Base-by-base conservation (phyloP, 306 rosid species). In the Rosa chinensis region DNA sequence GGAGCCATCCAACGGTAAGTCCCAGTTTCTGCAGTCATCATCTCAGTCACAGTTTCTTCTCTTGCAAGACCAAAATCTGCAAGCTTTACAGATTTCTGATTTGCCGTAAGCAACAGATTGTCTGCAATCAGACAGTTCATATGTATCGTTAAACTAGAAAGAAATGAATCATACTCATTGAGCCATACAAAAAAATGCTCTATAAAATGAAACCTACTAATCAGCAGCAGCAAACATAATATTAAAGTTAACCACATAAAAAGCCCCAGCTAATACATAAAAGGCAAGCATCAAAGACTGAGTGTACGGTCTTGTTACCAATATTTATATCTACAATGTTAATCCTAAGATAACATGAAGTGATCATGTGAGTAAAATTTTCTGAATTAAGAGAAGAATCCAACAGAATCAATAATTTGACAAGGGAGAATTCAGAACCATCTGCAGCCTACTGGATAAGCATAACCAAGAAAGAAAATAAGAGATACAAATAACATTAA, bases 1-100 rank as follows among this genome's bases (percentile, higher is more conserved):
- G 98, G 98, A 78, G 98, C 98, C 98, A 93, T 93, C 98, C 98
- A 93, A 10, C 98, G 95, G 84, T 93, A 93, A 48, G 98, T 93
- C 82, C 98, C 98, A 28, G 97, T 93, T 87, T 93, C 98, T 69
- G 97, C 98, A 18, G 98, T 93, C 98, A 93, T 93, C 98, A 93
- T 93, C 88, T 93, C 98, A 10, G 98, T 93, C 80, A 93, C 98
- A 10, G 95, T 72, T 92, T 93, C 98, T 80, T 93, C 98, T 87
- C 98, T 93, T 58, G 98, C 98, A 73, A 93, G 98, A 74, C 98
- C 98, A 82, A 93, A 93, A 85, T 93, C 98, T 70, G 98, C 97
- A 61, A 93, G 98, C 89, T 91, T 93, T 73, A 91, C 90, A 67
- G 97, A 92, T 89, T 87, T 89, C 82, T 93, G 95, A 83, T 88